Evolutionary conservation across 2,329 filamentous ascomycete species (phyloP), one percentile per base, ranked within the genome.

Genomic region (Metarhizium album): DNA sequence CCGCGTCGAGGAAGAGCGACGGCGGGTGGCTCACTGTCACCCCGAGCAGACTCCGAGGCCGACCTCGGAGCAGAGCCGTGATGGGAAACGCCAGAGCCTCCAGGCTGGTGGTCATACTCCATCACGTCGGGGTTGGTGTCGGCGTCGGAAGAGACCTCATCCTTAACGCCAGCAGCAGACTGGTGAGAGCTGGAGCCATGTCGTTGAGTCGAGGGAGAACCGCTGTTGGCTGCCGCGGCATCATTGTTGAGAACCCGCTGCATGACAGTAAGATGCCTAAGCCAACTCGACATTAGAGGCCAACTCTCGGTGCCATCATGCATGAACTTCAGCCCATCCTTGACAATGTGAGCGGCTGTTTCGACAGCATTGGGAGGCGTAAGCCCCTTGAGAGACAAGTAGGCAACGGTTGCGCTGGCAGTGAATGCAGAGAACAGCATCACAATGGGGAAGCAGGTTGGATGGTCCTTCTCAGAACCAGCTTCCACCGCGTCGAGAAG

Each of bases 341-440:
- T 70, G 33, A 82, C 79, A 45, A 82, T 78, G 47, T 71, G 71
- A 18, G 72, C 72, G 2, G 78, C 77, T 2, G 78, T 79, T 65
- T 82, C 78, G 38, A 74, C 74, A 23, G 76, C 75, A 54, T 76
- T 77, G 14, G 70, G 65, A 1, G 78, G 78, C 0, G 78, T 78
- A 7, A 82, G 62, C 9, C 78, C 77, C 66, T 81, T 82, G 45
- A 82, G 71, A n/a, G 78, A 79, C 29, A 82, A 70, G 63, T 80
- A 82, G 13, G 79, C 79, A 1, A 81, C 74, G 1, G 79, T 82
- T 2, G 78, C 78, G 54, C 78, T 78, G 2, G 78, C 76, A 0
- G 78, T 81, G 54, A 82, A 82, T 47, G 78, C 75, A 0, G 78
- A 77, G 61, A 82, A 82, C 13, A 82, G 68, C 79, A 82, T 82